phyloP scores from a whole-genome alignment of 2,329 filamentous ascomycete genomes.

The Byssothecium circinans region DNA sequence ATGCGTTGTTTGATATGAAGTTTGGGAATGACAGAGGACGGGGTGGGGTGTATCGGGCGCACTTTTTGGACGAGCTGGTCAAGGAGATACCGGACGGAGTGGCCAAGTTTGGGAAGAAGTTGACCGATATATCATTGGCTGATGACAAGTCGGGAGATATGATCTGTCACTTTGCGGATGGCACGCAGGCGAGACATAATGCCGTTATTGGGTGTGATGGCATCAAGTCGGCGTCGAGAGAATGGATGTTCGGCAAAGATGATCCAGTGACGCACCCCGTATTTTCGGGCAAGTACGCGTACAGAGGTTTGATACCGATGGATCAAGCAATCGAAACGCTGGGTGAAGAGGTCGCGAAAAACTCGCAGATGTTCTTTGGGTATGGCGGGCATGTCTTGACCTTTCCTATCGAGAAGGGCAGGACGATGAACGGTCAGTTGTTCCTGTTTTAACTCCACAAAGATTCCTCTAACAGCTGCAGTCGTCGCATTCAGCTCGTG shows the following conservation, averaged over 20 bases:
- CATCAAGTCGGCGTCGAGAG: conserved; percentile 61
- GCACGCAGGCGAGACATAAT: conserved; percentile 49
- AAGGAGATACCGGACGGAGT: conserved; percentile 50
- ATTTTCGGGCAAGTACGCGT: conserved; percentile 64
- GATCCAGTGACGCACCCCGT: conserved; percentile 48
- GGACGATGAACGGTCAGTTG: conserved; percentile 57
- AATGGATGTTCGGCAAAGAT: conserved; percentile 55
- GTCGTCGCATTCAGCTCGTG: conserved; percentile 41
- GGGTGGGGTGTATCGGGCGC: conserved; percentile 52
- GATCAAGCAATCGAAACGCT: conserved; percentile 53
- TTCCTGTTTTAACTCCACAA: neutral
- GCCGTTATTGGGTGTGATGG: conserved; percentile 66
- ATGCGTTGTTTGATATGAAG: conserved; percentile 31
- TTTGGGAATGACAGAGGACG: conserved; percentile 25
- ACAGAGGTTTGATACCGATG: conserved; percentile 65
- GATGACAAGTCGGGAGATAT: conserved; percentile 38
- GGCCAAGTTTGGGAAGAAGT: conserved; percentile 49
- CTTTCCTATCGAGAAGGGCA: conserved; percentile 63
- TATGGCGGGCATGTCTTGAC: conserved; percentile 62
- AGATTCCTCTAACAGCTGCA: conserved; percentile 3
- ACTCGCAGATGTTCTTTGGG: conserved; percentile 62
- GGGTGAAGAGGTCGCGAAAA: conserved; percentile 54
- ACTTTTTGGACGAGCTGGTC: conserved; percentile 55
- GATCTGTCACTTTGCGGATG: conserved; percentile 51
- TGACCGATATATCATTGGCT: conserved; percentile 31